phyloP scores from a whole-genome alignment of 2,329 filamentous ascomycete species.

The Hypocreales sp. region DNA sequence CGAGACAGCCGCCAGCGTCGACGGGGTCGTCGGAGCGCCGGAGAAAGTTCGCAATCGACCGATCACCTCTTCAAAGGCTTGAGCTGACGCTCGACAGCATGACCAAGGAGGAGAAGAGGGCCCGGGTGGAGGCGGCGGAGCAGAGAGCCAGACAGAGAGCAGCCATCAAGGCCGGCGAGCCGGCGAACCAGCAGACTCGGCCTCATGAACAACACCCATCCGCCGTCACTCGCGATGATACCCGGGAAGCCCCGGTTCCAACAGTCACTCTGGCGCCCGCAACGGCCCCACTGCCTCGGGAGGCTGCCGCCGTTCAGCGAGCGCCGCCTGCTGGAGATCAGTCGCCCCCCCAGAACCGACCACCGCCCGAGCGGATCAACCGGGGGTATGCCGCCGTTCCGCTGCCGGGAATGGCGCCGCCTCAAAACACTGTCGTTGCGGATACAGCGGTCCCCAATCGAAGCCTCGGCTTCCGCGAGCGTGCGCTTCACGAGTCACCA shows the following conservation, averaged over 20 bases:
- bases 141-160: constrained; percentile 49
- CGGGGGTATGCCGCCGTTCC: constrained; percentile 8
- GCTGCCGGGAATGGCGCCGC: constrained; percentile 7
- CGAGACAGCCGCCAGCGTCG: constrained; percentile 20
- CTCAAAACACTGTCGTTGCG: constrained; percentile 6
- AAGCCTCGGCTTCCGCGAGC: constrained; percentile 46
- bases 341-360: neutral
- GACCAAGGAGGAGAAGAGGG: constrained; percentile 89
- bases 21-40: constrained; percentile 25
- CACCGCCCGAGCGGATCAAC: neutral
- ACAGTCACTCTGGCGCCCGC: neutral
- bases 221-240: constrained; percentile 1
- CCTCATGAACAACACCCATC: constrained; percentile 9
- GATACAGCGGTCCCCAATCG: constrained; percentile 31
- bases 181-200: constrained; percentile 7
- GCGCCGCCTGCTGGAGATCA: neutral
- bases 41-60: constrained; percentile 58
- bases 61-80: constrained; percentile 84
- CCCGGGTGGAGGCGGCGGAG: constrained; percentile 71
- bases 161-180: constrained; percentile 19
- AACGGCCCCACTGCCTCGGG: neutral
- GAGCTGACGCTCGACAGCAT: constrained; percentile 84
- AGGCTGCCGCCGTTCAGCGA: too few relatives aligned
- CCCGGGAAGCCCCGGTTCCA: neutral
- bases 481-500: constrained; percentile 26